Percentiles rank a stretch among this genome's conserved stretches.
phyloP scores from a whole-genome alignment of 2,329 filamentous ascomycete species.

The Neospermospora avenae region DNA sequence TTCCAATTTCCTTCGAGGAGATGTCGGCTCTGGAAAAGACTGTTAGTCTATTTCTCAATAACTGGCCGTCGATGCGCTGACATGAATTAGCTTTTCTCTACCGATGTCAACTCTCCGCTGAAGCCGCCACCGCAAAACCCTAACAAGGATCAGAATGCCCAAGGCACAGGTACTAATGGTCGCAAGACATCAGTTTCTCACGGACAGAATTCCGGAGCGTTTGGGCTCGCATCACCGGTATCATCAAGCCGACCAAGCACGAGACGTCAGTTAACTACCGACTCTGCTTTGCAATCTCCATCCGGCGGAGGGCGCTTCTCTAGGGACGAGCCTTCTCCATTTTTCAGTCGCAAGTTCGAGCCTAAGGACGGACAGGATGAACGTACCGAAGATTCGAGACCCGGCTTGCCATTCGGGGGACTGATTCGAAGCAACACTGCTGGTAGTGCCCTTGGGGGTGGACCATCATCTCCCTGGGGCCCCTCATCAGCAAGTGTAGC shows the following conservation, averaged over 20 bases:
- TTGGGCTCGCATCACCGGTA: slow-evolving; percentile 71
- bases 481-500: slow-evolving; percentile 50
- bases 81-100: slow-evolving; percentile 65
- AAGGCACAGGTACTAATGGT: slow-evolving; percentile 56
- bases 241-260: slow-evolving; percentile 67
- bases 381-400: slow-evolving; percentile 46
- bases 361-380: slow-evolving; percentile 52
- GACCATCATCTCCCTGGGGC: slow-evolving; percentile 46
- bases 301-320: slow-evolving; percentile 55
- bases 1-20: slow-evolving; percentile 69
- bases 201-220: slow-evolving; percentile 56
- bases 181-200: slow-evolving; percentile 80
- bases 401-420: slow-evolving; percentile 41
- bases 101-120: slow-evolving; percentile 88
- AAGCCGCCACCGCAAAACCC: slow-evolving; percentile 73
- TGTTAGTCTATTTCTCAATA: slow-evolving; percentile 41
- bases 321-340: slow-evolving; percentile 60
- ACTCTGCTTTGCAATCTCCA: slow-evolving; percentile 61
- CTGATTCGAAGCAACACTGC: slow-evolving; percentile 54
- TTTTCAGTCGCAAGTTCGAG: slow-evolving; percentile 55
- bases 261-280: slow-evolving; percentile 77
- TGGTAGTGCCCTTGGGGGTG: slow-evolving; percentile 44
- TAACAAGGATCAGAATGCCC: slow-evolving; percentile 55
- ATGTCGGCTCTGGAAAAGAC: slow-evolving; percentile 63
- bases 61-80: slow-evolving; percentile 18